Conservation (phyloP, 352 stramenopile genomes). For the Hyaloperonospora brassicae region DNA sequence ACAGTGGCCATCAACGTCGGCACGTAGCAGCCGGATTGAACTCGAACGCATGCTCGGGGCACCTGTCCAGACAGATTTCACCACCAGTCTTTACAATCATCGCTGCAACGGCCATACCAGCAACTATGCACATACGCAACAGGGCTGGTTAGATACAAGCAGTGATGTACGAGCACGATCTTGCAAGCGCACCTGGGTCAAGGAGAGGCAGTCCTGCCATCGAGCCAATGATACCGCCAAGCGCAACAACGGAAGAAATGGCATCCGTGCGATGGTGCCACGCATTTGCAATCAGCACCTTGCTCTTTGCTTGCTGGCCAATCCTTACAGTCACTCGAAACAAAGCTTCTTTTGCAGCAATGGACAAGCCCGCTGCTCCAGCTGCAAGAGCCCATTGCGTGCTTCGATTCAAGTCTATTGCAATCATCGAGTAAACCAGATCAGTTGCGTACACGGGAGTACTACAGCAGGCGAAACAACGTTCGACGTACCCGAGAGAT, state of each 20-base stretch:
- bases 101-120: constrained; percentile 72
- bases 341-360: constrained; percentile 91
- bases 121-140: constrained; percentile 27
- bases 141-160: background rate
- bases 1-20: background rate
- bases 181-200: constrained; percentile 42
- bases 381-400: constrained; percentile 68
- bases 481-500: constrained; percentile 29
- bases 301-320: constrained; percentile 88
- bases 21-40: background rate
- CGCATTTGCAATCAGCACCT: constrained; percentile 95
- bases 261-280: constrained; percentile 92
- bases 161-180: background rate
- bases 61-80: constrained; percentile 74
- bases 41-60: constrained; percentile 11
- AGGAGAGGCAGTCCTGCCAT: constrained; percentile 63
- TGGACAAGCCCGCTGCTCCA: constrained; percentile 82
- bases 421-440: background rate
- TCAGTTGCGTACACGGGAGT: too few relatives aligned
- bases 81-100: constrained; percentile 87
- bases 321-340: constrained; percentile 91
- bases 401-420: constrained; percentile 39
- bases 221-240: constrained; percentile 67
- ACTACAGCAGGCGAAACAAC: background rate
- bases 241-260: constrained; percentile 83